Percentiles rank a stretch among this genome's conserved stretches.
These are phyloP conservation scores for Kodamaea restingae DNA, from an alignment of 805 yeast species.

Conservation along the genomic window DNA sequence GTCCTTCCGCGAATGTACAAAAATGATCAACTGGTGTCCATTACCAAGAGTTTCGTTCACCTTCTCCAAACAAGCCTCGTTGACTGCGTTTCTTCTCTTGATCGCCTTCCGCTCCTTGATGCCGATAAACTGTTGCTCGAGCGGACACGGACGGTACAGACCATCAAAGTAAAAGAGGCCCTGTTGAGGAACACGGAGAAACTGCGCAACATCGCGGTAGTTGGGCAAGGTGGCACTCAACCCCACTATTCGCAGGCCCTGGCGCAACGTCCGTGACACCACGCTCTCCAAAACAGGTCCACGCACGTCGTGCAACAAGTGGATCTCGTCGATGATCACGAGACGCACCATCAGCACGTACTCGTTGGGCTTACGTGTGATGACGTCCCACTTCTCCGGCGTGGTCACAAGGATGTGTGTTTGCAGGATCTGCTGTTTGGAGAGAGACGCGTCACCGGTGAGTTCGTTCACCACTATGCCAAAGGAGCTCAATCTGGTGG, in stretches of 20 bases:
- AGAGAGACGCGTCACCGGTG: slow-evolving; percentile 83
- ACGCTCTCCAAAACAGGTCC: slow-evolving; percentile 93
- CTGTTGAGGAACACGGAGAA: slow-evolving; percentile 57
- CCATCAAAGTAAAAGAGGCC: slow-evolving; percentile 76
- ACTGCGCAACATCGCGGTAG: slow-evolving; percentile 78
- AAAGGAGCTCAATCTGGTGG: slow-evolving; percentile 57
- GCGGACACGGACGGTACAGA: slow-evolving; percentile 85
- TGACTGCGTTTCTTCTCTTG: slow-evolving; percentile 76
- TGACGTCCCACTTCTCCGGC: slow-evolving; percentile 97
- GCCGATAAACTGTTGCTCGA: slow-evolving; percentile 84
- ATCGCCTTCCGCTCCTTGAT: slow-evolving; percentile 79
- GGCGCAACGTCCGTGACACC: slow-evolving; percentile 67
- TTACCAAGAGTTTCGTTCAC: slow-evolving; percentile 57
- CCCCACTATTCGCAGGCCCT: slow-evolving; percentile 69
- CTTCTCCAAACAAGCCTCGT: slow-evolving; percentile 80
- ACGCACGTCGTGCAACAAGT: slow-evolving; percentile 86
- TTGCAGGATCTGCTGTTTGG: slow-evolving; percentile 67
- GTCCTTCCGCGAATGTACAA: slow-evolving; percentile 92
- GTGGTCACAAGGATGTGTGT: slow-evolving; percentile 88
- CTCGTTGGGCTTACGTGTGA: slow-evolving; percentile 77
- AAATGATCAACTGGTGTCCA: slow-evolving; percentile 77
- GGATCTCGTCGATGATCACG: slow-evolving; percentile 87
- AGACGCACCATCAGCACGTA: slow-evolving; percentile 55
- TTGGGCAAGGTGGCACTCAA: slow-evolving; percentile 92
- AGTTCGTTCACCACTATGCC: slow-evolving; percentile 78